Evolutionary conservation across 2,329 filamentous ascomycete genomes (phyloP).

Genomic region (Purpureocillium lavendulum): DNA sequence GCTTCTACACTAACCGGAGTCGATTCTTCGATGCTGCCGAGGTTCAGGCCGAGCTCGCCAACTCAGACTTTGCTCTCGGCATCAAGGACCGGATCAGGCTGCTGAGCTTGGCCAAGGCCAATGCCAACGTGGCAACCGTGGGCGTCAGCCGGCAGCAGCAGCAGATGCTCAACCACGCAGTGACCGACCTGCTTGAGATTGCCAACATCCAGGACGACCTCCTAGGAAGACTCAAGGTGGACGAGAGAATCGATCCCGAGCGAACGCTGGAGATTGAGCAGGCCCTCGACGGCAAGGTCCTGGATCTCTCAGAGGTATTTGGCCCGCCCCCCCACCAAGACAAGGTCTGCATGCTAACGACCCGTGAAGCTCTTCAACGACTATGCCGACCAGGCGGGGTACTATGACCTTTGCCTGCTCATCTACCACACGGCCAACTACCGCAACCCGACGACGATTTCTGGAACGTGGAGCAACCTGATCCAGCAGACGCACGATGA

Average conservation of each 20-base stretch:
- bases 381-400: conserved; percentile 83
- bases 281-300: conserved; percentile 69
- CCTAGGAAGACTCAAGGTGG: conserved; percentile 65
- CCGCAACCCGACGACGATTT: conserved; percentile 77
- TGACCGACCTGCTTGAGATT: conserved; percentile 80
- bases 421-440: conserved; percentile 92
- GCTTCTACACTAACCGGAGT: conserved; percentile 79
- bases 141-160: conserved; percentile 72
- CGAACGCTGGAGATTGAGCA: conserved; percentile 56
- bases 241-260: conserved; percentile 58
- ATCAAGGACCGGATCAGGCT: conserved; percentile 84
- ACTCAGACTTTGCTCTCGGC: conserved; percentile 70
- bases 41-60: conserved; percentile 76
- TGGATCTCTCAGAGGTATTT: conserved; percentile 67
- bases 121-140: conserved; percentile 74
- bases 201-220: conserved; percentile 94
- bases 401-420: conserved; percentile 86
- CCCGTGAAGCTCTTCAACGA: conserved; percentile 70
- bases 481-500: conserved; percentile 64
- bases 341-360: conserved; percentile 9
- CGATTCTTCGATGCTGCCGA: conserved; percentile 80
- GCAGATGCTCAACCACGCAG: conserved; percentile 76
- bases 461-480: conserved; percentile 74
- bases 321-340: not conserved
- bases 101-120: conserved; percentile 83